Percentiles rank a stretch among this genome's conserved stretches.
These are phyloP conservation scores for Tylopilus sp. DNA, from an alignment of 768 basidiomycete genomes.

Conservation along the genomic window DNA sequence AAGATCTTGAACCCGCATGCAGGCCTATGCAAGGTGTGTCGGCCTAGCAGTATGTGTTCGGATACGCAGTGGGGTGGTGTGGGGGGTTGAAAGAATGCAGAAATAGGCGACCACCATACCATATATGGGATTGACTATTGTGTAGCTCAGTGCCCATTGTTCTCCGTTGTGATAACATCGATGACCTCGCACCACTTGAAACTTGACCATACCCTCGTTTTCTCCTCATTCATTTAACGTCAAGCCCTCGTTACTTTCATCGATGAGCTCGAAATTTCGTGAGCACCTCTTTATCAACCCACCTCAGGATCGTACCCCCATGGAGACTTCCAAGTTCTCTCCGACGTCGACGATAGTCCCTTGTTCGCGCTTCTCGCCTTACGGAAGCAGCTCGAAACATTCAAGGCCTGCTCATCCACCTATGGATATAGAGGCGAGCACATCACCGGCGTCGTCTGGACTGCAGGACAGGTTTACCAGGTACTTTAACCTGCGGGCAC, in stretches of 20 bases:
- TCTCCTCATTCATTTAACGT: not conserved
- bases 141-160: slow-evolving; percentile 18
- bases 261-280: slow-evolving; percentile 31
- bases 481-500: slow-evolving; percentile 35
- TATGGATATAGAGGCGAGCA: slow-evolving; percentile 27
- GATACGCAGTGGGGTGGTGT: too few species aligned
- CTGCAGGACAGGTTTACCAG: slow-evolving; percentile 35
- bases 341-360: slow-evolving; percentile 37
- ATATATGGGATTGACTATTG: slow-evolving; percentile 18
- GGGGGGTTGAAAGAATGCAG: not conserved
- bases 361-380: slow-evolving; percentile 29
- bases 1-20: too few species aligned
- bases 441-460: slow-evolving; percentile 15
- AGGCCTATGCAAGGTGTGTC: too few species aligned
- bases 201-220: slow-evolving; percentile 13
- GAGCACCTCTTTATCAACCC: slow-evolving; percentile 28
- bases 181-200: not conserved
- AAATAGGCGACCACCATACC: slow-evolving; percentile 6
- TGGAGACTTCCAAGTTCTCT: slow-evolving; percentile 41
- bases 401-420: not conserved
- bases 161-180: slow-evolving; percentile 4
- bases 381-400: slow-evolving; percentile 10
- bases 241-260: not conserved
- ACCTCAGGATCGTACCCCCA: slow-evolving; percentile 10
- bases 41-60: too few species aligned